Evolutionary conservation across 495 filamentous ascomycete species (phyloP), one percentile per base, ranked within the genome.

Genomic region (Neurospora sp.): DNA sequence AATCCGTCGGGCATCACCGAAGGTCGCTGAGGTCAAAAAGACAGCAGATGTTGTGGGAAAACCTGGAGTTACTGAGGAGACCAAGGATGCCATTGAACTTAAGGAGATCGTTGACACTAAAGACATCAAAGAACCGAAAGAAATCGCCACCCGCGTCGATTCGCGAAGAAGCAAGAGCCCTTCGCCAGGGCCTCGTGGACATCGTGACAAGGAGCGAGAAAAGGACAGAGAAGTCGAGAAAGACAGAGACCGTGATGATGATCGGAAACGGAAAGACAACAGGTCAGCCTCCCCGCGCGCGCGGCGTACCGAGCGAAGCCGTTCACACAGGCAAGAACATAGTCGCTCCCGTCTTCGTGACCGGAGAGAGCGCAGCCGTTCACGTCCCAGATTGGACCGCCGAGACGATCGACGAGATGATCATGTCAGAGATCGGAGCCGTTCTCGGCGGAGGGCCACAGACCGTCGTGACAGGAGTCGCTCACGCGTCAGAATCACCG

Each of bases 1-100:
- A 9, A 85, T 87, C 73, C 82, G 83, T 39, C 81, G 84, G 38
- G 81, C 82, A 11, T 82, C 83, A 8, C 77, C 84, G n/a, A 85
- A 83, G 74, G 76, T 78, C 28, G 40, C 79, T 0, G 84, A 85
- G 69, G 40, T 70, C 19, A 85, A 82, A 73, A 85, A 83, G 70
- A 70, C 75, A n/a, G 73, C 72, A 31, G 82, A 83, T 45, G 15
- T 72, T 21, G 34, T 71, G 19, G 37, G 66, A 70, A 77, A 77
- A 70, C 28, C 71, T 10, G 54, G 54, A 66, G 54, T 66, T 36
- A 66, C 54, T 34, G 54, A 66, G 54, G 79, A 81, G n/a, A 24
- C 75, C 1, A 79, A 74, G 17, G 79, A 81, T 3, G 8, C 31
- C 10, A 76, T 73, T 34, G 71, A 76, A 71, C 72, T 77, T 21